phyloP scores from a whole-genome alignment of 495 filamentous ascomycete genomes.

The Parmelia sp. region DNA sequence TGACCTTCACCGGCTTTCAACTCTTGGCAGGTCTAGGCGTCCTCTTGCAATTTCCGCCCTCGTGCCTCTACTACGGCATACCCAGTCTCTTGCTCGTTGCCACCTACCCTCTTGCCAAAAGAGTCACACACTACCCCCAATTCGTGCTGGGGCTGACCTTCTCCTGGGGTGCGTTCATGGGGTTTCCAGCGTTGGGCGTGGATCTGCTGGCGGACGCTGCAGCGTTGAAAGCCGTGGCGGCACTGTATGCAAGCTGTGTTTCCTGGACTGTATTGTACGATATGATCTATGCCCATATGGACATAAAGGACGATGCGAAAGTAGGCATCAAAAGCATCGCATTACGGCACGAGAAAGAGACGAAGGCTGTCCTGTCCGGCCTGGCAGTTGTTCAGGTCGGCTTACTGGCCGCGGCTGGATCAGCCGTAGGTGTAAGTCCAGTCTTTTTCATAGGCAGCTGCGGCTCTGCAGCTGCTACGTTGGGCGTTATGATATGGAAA shows the following conservation, averaged over 20 bases:
- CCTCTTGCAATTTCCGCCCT: constrained; percentile 76
- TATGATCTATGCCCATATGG: constrained; percentile 99
- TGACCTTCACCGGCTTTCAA: constrained; percentile 78
- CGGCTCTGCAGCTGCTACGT: constrained; percentile 66
- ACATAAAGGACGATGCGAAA: constrained; percentile 87
- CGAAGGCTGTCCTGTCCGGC: constrained; percentile 75
- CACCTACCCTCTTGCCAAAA: constrained; percentile 85
- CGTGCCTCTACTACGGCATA: constrained; percentile 80
- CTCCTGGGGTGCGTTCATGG: constrained; percentile 96
- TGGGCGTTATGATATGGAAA: constrained; percentile 82
- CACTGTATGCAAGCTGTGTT: constrained; percentile 78
- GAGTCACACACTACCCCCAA: constrained; percentile 92
- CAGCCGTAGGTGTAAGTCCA: constrained; percentile 68
- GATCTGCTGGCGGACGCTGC: constrained; percentile 63
- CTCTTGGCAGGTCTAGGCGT: constrained; percentile 73
- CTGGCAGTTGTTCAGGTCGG: constrained; percentile 69
- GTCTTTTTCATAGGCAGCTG: constrained; percentile 80
- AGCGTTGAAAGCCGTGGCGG: constrained; percentile 60
- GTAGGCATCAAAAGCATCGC: constrained; percentile 96
- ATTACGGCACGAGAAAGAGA: constrained; percentile 78
- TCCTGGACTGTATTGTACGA: constrained; percentile 96
- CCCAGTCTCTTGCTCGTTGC: constrained; percentile 78
- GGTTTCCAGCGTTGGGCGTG: constrained; percentile 85
- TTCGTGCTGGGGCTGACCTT: constrained; percentile 87
- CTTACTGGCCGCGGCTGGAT: constrained; percentile 72